Base-by-base conservation (phyloP, 108 stramenopile species). In the Bacterosira constricta region DNA sequence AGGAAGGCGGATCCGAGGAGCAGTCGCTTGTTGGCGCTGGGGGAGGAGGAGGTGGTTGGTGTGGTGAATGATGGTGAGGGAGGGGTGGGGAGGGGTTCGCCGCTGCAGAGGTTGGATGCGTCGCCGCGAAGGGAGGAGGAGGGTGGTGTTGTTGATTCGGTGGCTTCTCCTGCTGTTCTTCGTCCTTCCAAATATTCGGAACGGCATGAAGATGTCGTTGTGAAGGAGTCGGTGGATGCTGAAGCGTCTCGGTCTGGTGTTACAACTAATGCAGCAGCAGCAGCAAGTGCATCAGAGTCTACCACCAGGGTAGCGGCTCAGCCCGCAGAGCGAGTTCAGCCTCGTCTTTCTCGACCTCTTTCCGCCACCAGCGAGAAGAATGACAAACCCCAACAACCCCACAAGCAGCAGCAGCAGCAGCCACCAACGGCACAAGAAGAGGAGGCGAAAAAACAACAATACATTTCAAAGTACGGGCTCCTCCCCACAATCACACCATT, bases 401-500 rank as follows among this genome's bases (percentile, higher is more conserved):
- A 3, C 20, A 41, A 20, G 6, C 41, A 44, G n/a, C 10, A 69
- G 44, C 18, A 23, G 46, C 17, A 18, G 21, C 63, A 18, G 23
- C 25, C 23, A 38, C 29, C 11, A 50, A 20, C 37, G 31, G 41
- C 34, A 42, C 20, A 58, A 31, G 31, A 60, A 32, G 45, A 69
- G 4, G 70, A 71, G 49, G 36, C 34, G 37, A 53, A 9, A 25
- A 50, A 61, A 50, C 55, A 58, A 26, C 56, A 58, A 30, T 57
- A 69, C 34, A 61, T 71, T 31, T 23, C 29, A 61, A 60, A 30
- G 29, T 29, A 62, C 60, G 51, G 49, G 30, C 49, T 62, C 6
- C 60, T 59, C 20, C 46, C 69, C 37, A 35, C 70, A n/a, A 71
- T 71, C 31, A 71, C 70, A 37, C 70, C 70, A 9, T 38, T 71